Percentiles rank a stretch among this genome's conserved stretches.
Conservation (phyloP, 306 rosid genomes). For the Cucurbita moschata region DNA sequence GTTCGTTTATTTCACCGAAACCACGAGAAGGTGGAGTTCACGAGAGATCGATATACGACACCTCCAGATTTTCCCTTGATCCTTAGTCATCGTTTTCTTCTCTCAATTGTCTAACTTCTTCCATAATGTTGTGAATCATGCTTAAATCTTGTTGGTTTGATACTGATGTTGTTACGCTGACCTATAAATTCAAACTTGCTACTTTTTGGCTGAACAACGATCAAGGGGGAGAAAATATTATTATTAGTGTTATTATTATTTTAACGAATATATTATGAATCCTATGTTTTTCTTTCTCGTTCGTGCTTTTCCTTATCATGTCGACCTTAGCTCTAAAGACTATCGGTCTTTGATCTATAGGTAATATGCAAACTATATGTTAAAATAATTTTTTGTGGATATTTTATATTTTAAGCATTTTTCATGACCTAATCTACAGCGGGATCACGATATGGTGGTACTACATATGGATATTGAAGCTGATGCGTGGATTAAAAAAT, state of each 20-base stretch:
- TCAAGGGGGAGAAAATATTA: constrained; percentile 29
- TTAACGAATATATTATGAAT: too few species aligned
- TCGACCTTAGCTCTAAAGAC: background rate
- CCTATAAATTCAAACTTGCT: constrained; percentile 14
- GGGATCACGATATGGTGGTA: constrained; percentile 19
- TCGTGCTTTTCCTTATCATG: background rate
- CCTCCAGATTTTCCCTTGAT: background rate
- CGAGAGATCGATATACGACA: background rate
- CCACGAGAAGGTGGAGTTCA: background rate
- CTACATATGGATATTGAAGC: constrained; percentile 5
- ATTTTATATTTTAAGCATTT: background rate
- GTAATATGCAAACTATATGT: background rate
- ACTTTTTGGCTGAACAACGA: constrained; percentile 41
- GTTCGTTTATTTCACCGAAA: background rate
- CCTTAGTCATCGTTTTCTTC: background rate
- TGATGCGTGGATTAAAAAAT: constrained; percentile 14
- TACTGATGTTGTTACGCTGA: background rate
- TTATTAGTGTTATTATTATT: too few species aligned
- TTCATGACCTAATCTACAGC: background rate
- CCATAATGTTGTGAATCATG: background rate
- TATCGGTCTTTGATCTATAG: background rate
- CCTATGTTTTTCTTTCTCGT: too few species aligned
- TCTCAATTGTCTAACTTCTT: background rate
- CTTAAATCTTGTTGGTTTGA: background rate
- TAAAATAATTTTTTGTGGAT: background rate